These are phyloP conservation scores for Brassica hybrid DNA, from an alignment of 441 rosid species.

Conservation along the genomic window DNA sequence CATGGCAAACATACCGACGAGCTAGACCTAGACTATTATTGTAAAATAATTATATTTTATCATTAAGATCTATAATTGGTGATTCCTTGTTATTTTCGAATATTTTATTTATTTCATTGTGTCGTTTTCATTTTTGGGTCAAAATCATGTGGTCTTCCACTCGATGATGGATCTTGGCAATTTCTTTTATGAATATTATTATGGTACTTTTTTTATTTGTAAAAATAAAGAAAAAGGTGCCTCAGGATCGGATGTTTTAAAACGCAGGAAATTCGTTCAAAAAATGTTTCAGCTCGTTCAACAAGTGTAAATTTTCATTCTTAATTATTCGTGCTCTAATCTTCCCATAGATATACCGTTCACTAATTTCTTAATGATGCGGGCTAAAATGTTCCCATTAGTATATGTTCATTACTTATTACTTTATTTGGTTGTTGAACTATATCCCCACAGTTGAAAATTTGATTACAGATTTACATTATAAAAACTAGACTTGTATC, in stretches of 20 bases:
- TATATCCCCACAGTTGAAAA: not conserved
- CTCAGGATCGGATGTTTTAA: not conserved
- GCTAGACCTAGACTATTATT: not conserved
- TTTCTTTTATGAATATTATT: conserved; percentile 14
- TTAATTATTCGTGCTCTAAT: not conserved
- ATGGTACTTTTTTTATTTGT: not conserved
- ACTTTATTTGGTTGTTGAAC: conserved; percentile 22
- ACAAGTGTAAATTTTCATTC: not conserved
- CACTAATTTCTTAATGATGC: not conserved
- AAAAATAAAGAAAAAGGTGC: not conserved
- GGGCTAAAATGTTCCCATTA: not conserved
- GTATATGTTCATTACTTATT: not conserved
- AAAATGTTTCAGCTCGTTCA: not conserved
- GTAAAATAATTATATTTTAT: not conserved
- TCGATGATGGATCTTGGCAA: conserved; percentile 29
- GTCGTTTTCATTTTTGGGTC: conserved; percentile 39
- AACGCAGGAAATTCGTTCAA: not conserved
- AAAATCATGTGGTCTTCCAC: conserved; percentile 42
- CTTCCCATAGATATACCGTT: not conserved
- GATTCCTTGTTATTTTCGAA: conserved; percentile 33
- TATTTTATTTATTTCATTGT: conserved; percentile 23
- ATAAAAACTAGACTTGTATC: not conserved
- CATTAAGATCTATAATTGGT: conserved; percentile 37
- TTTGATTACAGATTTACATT: not conserved
- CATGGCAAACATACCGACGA: conserved; percentile 37